Base-by-base conservation (phyloP, 2,329 filamentous ascomycete species). In the Xylariaceae sp. region DNA sequence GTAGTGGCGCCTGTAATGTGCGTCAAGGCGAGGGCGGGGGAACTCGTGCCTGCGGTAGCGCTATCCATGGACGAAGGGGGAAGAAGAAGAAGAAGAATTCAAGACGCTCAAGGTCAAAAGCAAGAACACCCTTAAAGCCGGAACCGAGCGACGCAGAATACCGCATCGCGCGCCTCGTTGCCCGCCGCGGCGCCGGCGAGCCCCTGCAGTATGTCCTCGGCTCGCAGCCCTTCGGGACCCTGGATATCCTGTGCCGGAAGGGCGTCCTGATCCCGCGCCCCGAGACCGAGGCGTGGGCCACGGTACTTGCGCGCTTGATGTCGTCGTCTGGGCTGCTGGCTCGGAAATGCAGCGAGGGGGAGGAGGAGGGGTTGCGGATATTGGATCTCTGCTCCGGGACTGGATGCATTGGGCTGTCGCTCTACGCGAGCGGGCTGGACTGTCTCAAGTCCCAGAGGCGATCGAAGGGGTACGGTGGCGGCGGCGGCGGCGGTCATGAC, bases 151-250 rank as follows among this genome's bases (percentile, higher is more conserved):
- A 30, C 15, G 18, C 10, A 26, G 46, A 40, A 24, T 6, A 40
- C 16, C 21, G 8, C 16, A n/a, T 82, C 2, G 58, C 70, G 6
- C 57, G 65, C 1, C 69, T 86, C 6, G 84, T 81, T 57, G 70
- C 69, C 3, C 70, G 75, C 42, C 75, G 85, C 27, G 77, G 80
- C 7, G 72, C 69, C 7, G 91, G 91, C 1, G 82, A 86, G 53
- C 94, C 94, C 1, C 73, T 99, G 27, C 94, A 97, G 70, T 97
- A 97, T 68, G 80, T 97, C 18, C 76, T 99, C 1, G 92, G 92
- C 3, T 86, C 86, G 4, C 92, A 97, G 70, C 94, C 88, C 1
- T 97, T 99, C 73, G 93, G 92, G 0, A 75, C 84, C 4, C 73
- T 97, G 13, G 88, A 96, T 35, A 88, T 99, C 39, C 74, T 80